Conservation (phyloP, 2,329 filamentous ascomycete species). For the Xylaria sp. region DNA sequence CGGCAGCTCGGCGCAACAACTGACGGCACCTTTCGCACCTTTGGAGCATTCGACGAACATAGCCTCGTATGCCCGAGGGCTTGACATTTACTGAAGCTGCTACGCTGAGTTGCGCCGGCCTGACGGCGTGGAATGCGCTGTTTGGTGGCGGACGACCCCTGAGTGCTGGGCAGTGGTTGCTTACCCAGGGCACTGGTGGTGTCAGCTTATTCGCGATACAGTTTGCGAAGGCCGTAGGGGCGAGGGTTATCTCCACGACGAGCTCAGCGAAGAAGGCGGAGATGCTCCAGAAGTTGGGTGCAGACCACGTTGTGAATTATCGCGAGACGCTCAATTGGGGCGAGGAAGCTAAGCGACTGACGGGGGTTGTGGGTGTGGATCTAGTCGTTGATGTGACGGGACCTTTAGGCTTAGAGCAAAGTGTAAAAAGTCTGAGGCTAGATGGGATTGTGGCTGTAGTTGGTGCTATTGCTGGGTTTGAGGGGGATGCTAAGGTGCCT, state of each 20-base stretch:
- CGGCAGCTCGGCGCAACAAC: conserved; percentile 43
- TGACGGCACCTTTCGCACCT: conserved; percentile 49
- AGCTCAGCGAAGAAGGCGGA: conserved; percentile 57
- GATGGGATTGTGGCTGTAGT: conserved; percentile 56
- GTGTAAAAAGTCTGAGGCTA: conserved; percentile 53
- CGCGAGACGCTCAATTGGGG: conserved; percentile 55
- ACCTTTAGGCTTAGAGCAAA: conserved; percentile 54
- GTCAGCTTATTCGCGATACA: conserved; percentile 54
- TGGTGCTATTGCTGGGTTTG: conserved; percentile 50
- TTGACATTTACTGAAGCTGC: conserved; percentile 59
- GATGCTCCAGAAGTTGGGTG: conserved; percentile 54
- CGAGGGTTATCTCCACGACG: conserved; percentile 68
- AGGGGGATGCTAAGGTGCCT: conserved; percentile 38
- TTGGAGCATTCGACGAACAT: conserved; percentile 55
- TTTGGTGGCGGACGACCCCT: conserved; percentile 55
- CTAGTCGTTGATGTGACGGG: conserved; percentile 59
- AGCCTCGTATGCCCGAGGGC: conserved; percentile 70
- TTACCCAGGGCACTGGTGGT: conserved; percentile 55
- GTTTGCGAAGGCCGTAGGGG: conserved; percentile 60
- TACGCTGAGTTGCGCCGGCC: conserved; percentile 62
- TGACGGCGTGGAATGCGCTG: conserved; percentile 65
- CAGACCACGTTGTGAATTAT: conserved; percentile 59
- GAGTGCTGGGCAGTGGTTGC: conserved; percentile 50
- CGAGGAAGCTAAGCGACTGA: conserved; percentile 51
- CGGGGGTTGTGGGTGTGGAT: conserved; percentile 54